phyloP scores from a whole-genome alignment of 2,329 filamentous ascomycete genomes.

The Phoma sp. region DNA sequence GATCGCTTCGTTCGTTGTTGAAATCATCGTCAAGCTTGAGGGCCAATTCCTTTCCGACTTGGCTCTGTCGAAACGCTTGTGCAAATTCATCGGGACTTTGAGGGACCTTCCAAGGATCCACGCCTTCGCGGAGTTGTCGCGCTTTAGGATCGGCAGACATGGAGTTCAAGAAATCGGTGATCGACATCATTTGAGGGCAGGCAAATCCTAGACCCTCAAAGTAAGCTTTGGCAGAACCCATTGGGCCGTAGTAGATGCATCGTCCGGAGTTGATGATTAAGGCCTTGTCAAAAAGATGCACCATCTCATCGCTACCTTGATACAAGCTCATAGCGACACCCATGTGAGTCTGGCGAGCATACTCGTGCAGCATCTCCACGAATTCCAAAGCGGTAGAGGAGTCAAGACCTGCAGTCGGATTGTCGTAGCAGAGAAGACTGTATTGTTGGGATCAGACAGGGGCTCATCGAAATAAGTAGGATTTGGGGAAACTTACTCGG shows the following conservation, averaged over 20 bases:
- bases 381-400: slow-evolving; percentile 60
- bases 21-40: slow-evolving; percentile 64
- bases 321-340: slow-evolving; percentile 64
- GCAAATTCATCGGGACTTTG: slow-evolving; percentile 23
- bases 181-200: slow-evolving; percentile 65
- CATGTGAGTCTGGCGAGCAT: slow-evolving; percentile 56
- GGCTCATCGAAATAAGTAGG: not conserved
- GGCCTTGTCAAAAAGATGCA: slow-evolving; percentile 69
- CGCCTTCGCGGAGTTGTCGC: slow-evolving; percentile 48
- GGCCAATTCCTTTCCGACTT: slow-evolving; percentile 56
- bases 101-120: slow-evolving; percentile 57
- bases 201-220: slow-evolving; percentile 73
- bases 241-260: slow-evolving; percentile 74
- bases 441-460: slow-evolving; percentile 36
- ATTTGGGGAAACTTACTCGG: not conserved
- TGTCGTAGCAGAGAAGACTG: slow-evolving; percentile 60
- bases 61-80: slow-evolving; percentile 4
- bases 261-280: slow-evolving; percentile 74
- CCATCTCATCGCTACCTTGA: slow-evolving; percentile 56
- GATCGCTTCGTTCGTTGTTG: slow-evolving; percentile 49
- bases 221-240: slow-evolving; percentile 63
- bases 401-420: slow-evolving; percentile 46
- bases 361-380: slow-evolving; percentile 56
- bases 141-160: slow-evolving; percentile 57
- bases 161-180: slow-evolving; percentile 75